phyloP scores from a whole-genome alignment of 768 basidiomycete genomes.

The Phaeotremella fagi region DNA sequence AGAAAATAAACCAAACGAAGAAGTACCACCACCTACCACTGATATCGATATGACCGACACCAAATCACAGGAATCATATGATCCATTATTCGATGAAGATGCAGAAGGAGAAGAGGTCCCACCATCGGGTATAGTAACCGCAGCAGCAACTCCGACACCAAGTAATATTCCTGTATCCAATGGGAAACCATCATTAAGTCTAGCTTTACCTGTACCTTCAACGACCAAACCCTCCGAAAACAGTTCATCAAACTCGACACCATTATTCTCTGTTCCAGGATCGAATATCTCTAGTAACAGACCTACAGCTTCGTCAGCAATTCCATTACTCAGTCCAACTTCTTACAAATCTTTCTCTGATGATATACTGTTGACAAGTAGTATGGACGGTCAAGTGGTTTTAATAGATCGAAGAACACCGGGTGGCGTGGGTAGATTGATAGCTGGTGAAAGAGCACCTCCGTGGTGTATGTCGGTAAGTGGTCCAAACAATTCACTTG shows the following conservation, averaged over 20 bases:
- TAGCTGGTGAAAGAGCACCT: slow-evolving; percentile 86
- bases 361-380: slow-evolving; percentile 80
- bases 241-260: slow-evolving; percentile 19
- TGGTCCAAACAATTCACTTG: slow-evolving; percentile 2
- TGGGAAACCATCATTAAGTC: slow-evolving; percentile 2
- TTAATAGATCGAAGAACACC: slow-evolving; percentile 79
- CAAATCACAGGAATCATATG: slow-evolving; percentile 74
- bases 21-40: slow-evolving; percentile 2
- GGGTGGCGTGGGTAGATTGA: slow-evolving; percentile 76
- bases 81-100: slow-evolving; percentile 85
- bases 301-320: slow-evolving; percentile 17
- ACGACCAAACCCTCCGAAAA: slow-evolving; percentile 10
- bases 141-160: slow-evolving; percentile 9
- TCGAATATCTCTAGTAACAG: slow-evolving; percentile 7
- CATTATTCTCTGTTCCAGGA: slow-evolving; percentile 17
- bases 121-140: slow-evolving; percentile 12
- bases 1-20: background rate
- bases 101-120: slow-evolving; percentile 54
- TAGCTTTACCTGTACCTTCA: slow-evolving; percentile 23
- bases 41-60: slow-evolving; percentile 53
- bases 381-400: slow-evolving; percentile 85
- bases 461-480: slow-evolving; percentile 93
- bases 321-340: slow-evolving; percentile 57
- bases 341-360: slow-evolving; percentile 65
- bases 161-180: slow-evolving; percentile 3